phyloP scores from a whole-genome alignment of 192 early-diverging fungal species.

The Chytriomyces hyalinus region DNA sequence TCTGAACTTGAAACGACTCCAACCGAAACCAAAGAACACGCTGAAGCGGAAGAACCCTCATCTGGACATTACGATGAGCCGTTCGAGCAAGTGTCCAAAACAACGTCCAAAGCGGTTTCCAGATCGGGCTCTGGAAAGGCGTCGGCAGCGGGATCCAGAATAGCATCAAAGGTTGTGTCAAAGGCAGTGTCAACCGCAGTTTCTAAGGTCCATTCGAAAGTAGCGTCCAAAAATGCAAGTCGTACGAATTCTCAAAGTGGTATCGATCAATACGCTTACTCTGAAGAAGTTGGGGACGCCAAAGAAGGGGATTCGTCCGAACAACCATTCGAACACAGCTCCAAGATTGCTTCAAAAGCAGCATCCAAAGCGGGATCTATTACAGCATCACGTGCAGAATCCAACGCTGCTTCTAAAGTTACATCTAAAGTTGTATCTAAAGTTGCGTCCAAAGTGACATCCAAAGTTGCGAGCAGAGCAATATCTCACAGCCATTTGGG shows the following conservation, averaged over 20 bases:
- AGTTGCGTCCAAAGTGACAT: not conserved
- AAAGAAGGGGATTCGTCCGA: no score
- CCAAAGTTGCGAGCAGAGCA: not conserved
- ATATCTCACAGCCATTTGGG: not conserved
- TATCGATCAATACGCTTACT: no score
- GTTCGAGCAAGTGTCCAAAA: not conserved
- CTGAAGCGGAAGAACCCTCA: not conserved
- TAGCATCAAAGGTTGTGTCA: not conserved
- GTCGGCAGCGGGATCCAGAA: not conserved
- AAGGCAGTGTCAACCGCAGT: not conserved
- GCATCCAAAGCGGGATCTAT: no score
- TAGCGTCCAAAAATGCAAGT: no score
- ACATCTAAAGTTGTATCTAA: not conserved
- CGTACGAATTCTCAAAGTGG: no score
- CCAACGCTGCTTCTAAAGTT: no score
- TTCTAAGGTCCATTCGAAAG: no score
- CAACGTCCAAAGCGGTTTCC: constrained; percentile 1
- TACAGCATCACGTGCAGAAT: no score
- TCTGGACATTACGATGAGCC: not conserved
- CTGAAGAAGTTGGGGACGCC: no score
- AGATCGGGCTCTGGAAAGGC: not conserved
- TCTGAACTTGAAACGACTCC: not conserved
- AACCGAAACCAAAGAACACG: no score
- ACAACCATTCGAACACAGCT: no score
- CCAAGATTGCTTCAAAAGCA: no score